Percentiles rank a stretch among this genome's conserved stretches.
These are phyloP conservation scores for Fraxinus cuspidata DNA, from an alignment of 257 asterid genomes.

Conservation along the genomic window DNA sequence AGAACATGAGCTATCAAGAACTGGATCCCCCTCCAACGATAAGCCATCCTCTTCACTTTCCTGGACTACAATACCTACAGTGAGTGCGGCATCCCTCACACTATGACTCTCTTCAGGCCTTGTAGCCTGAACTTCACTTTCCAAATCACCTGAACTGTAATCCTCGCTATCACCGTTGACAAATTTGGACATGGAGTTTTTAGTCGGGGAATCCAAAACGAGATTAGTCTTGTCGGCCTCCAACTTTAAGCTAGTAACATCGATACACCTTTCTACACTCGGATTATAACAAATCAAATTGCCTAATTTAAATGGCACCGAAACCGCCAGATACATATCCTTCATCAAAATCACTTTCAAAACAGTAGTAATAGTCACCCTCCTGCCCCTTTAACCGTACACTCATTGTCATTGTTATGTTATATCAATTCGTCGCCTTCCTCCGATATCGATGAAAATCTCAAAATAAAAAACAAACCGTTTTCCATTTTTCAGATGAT, in stretches of 20 bases:
- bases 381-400: constrained; percentile 37
- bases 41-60: constrained; percentile 65
- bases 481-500: constrained; percentile 41
- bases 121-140: constrained; percentile 36
- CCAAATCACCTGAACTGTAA: constrained; percentile 36
- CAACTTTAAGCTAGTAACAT: constrained; percentile 41
- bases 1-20: constrained; percentile 60
- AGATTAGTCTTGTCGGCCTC: constrained; percentile 42
- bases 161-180: constrained; percentile 38
- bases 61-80: constrained; percentile 40
- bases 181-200: constrained; percentile 35
- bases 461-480: constrained; percentile 28
- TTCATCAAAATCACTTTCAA: constrained; percentile 55
- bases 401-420: constrained; percentile 64
- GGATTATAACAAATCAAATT: constrained; percentile 38
- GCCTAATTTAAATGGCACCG: constrained; percentile 64
- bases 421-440: constrained; percentile 40
- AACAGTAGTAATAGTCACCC: constrained; percentile 40
- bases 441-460: constrained; percentile 35
- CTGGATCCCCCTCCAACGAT: constrained; percentile 53
- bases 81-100: constrained; percentile 30
- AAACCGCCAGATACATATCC: constrained; percentile 51
- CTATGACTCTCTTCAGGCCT: constrained; percentile 32
- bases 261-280: constrained; percentile 41
- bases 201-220: constrained; percentile 36